A percentile compares a stretch with the other conserved stretches of the same genome.
phyloP scores from a whole-genome alignment of 2,329 filamentous ascomycete species.

The Cladosporium sp. region DNA sequence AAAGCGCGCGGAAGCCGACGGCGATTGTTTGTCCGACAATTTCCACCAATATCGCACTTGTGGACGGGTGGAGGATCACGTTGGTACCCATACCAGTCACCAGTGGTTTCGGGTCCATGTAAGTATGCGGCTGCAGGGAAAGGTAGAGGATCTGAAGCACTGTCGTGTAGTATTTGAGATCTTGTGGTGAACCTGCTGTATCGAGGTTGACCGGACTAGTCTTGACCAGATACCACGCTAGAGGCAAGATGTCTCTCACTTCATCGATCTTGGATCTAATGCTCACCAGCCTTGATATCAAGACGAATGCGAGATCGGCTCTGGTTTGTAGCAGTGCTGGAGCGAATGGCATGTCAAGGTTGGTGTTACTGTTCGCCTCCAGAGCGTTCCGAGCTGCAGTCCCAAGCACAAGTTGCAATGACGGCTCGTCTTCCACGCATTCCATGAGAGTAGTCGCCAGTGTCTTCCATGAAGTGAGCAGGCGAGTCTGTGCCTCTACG shows the following conservation, averaged over 20 bases:
- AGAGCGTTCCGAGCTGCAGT: conserved; percentile 75
- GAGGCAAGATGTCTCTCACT: conserved; percentile 51
- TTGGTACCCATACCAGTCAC: conserved; percentile 7
- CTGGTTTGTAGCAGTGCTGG: conserved; percentile 69
- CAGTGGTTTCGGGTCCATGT: conserved; percentile 12
- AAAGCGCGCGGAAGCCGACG: conserved; percentile 75
- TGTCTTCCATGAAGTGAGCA: conserved; percentile 87
- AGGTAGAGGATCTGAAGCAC: conserved; percentile 83
- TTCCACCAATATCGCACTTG: conserved; percentile 62
- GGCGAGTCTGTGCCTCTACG: conserved; percentile 82
- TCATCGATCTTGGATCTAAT: conserved; percentile 45
- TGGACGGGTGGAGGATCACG: conserved; percentile 13
- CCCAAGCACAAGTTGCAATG: conserved; percentile 65
- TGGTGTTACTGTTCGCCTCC: conserved; percentile 66
- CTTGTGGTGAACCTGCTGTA: conserved; percentile 51
- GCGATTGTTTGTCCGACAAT: conserved; percentile 76
- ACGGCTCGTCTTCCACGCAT: conserved; percentile 47
- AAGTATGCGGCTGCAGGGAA: conserved; percentile 62
- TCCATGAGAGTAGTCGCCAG: conserved; percentile 78
- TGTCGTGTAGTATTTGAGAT: conserved; percentile 72
- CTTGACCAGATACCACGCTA: conserved; percentile 59
- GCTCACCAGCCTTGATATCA: conserved; percentile 74
- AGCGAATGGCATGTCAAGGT: conserved; percentile 77
- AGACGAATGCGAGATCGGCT: conserved; percentile 73
- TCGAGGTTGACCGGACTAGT: conserved; percentile 56